Percentiles rank a stretch among this genome's conserved stretches.
Evolutionary conservation across 129 eudicot genomes (phyloP).

Genomic region (Flaveria robusta): DNA sequence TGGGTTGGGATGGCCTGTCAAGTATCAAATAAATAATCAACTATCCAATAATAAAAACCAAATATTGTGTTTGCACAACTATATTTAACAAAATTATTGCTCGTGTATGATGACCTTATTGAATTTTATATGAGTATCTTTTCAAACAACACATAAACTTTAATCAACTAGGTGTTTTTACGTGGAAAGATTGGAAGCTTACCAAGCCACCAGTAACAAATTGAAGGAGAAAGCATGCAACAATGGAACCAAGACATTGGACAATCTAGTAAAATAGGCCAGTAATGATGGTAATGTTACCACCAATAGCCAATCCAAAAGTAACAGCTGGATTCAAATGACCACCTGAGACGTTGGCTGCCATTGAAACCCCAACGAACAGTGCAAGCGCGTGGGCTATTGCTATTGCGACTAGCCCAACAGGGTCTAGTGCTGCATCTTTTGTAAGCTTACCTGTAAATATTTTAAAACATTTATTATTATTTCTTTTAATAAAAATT

Average conservation of each 20-base stretch:
- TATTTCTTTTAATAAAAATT: neutral
- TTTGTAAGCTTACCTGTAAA: conserved; percentile 46
- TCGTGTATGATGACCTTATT: neutral
- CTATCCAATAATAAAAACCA: neutral
- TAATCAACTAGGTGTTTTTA: neutral
- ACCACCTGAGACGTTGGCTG: conserved; percentile 72
- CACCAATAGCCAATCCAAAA: conserved; percentile 65
- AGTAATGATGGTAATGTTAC: conserved; percentile 59
- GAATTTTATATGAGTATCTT: neutral
- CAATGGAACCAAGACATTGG: conserved; percentile 51
- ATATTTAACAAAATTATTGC: neutral
- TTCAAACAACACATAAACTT: neutral
- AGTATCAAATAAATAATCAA: conserved; percentile 1
- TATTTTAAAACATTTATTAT: neutral
- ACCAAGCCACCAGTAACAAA: conserved; percentile 60
- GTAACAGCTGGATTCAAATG: conserved; percentile 74
- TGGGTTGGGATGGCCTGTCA: conserved; percentile 61
- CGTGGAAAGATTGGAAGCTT: neutral
- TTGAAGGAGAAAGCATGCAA: conserved; percentile 53
- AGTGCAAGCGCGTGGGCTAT: conserved; percentile 65
- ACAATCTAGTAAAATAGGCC: conserved; percentile 64
- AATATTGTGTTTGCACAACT: neutral
- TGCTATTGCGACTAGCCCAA: conserved; percentile 63
- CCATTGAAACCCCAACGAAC: conserved; percentile 59
- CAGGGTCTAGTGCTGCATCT: conserved; percentile 56